These are phyloP conservation scores for Telfairia occidentalis DNA, from an alignment of 331 rosid genomes.

Conservation along the genomic window DNA sequence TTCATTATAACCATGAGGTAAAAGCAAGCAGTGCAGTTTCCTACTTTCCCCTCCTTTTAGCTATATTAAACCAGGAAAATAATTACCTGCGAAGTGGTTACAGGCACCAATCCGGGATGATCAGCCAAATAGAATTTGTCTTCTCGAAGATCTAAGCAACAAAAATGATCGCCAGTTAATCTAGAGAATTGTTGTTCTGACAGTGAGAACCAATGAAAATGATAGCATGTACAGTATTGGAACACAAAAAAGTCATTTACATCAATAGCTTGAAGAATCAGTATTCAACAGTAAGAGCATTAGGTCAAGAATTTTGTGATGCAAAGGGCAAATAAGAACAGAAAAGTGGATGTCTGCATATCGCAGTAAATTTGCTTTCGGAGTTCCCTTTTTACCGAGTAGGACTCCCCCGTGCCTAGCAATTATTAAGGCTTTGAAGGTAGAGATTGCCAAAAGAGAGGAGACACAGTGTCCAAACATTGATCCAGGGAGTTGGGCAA, in stretches of 20 bases:
- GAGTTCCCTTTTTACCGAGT: background rate
- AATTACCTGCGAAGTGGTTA: conserved; percentile 72
- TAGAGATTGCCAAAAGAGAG: background rate
- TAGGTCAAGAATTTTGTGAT: background rate
- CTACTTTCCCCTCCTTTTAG: background rate
- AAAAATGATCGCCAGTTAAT: background rate
- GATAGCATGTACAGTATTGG: background rate
- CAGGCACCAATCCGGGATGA: conserved; percentile 88
- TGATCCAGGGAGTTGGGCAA: background rate
- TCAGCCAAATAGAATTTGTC: conserved; percentile 77
- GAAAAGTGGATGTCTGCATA: background rate
- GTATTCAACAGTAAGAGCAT: background rate
- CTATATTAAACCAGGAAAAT: background rate
- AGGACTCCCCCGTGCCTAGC: too few species aligned
- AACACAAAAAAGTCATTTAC: background rate
- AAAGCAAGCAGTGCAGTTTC: background rate
- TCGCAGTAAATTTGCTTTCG: background rate
- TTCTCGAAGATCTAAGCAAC: conserved; percentile 70
- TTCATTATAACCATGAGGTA: background rate
- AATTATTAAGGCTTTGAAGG: background rate
- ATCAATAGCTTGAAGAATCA: background rate
- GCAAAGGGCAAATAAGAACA: background rate
- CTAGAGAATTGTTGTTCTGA: background rate
- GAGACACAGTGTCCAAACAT: background rate
- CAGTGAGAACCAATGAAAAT: background rate